Conservation (phyloP, 1,284 basidiomycete genomes). For the Fomitopsis pinicola region DNA sequence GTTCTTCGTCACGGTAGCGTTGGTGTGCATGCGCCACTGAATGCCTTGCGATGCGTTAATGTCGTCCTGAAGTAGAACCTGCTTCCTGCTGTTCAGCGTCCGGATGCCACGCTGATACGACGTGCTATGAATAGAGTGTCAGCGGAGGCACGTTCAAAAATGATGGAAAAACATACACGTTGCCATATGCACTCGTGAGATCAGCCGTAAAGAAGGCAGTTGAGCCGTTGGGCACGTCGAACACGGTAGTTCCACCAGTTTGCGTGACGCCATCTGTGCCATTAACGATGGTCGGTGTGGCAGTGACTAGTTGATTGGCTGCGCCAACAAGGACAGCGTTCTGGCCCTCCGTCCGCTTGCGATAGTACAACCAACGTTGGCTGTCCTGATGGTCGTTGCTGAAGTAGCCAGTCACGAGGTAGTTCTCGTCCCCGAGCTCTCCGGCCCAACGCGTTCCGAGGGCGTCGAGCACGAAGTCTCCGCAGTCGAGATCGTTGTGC, state of each 20-base stretch:
- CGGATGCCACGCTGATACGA: slow-evolving; percentile 86
- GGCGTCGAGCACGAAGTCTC: slow-evolving; percentile 95
- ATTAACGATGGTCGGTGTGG: slow-evolving; percentile 59
- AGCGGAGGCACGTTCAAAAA: slow-evolving; percentile 7
- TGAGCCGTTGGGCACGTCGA: slow-evolving; percentile 57
- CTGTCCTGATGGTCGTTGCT: slow-evolving; percentile 61
- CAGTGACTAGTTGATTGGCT: slow-evolving; percentile 79
- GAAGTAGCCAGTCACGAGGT: slow-evolving; percentile 74
- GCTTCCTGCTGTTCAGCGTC: slow-evolving; percentile 80
- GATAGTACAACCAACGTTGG: slow-evolving; percentile 87
- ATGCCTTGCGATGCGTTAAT: slow-evolving; percentile 56
- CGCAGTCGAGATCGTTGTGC: slow-evolving; percentile 90
- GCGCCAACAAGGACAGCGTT: slow-evolving; percentile 85
- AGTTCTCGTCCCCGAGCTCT: slow-evolving; percentile 89
- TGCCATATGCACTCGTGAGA: slow-evolving; percentile 77
- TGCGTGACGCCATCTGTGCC: slow-evolving; percentile 67
- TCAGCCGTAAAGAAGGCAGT: slow-evolving; percentile 85
- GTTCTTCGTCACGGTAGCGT: slow-evolving; percentile 56
- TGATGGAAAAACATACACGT: slow-evolving; percentile 48
- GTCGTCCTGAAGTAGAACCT: slow-evolving; percentile 92
- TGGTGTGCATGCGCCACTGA: slow-evolving; percentile 97
- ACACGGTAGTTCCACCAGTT: slow-evolving; percentile 60
- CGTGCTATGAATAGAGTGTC: slow-evolving; percentile 31
- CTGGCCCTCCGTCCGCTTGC: slow-evolving; percentile 95
- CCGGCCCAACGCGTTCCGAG: slow-evolving; percentile 95